Evolutionary conservation across 2,329 filamentous ascomycete species (phyloP).

Genomic region (Dichotomopilus funicola): DNA sequence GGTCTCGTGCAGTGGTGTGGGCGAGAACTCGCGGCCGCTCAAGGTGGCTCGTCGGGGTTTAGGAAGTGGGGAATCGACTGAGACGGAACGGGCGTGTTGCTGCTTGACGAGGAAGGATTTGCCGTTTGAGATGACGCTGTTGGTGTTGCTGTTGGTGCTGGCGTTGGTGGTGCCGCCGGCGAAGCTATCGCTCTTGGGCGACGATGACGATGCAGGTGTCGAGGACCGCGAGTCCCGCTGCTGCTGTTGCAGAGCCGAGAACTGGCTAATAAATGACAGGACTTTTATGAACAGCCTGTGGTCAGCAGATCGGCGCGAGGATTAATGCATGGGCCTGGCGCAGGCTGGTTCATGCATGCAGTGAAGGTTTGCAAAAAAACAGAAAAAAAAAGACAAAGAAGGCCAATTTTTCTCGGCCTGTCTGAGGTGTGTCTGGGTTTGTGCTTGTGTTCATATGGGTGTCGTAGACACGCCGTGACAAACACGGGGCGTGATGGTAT

Average conservation of each 20-base stretch:
- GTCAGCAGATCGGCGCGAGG: conserved; percentile 29
- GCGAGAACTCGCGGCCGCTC: conserved; percentile 9
- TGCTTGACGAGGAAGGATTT: conserved; percentile 20
- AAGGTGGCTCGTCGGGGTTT: conserved; percentile 14
- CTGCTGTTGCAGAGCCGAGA: conserved; percentile 43
- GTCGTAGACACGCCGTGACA: neutral
- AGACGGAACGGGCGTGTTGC: conserved; percentile 28
- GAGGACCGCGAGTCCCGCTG: conserved; percentile 37
- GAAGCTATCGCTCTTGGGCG: conserved; percentile 33
- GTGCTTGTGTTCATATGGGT: too few species aligned
- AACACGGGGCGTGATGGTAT: neutral
- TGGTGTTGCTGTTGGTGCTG: too few species aligned
- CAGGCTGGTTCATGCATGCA: neutral
- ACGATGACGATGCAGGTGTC: conserved; percentile 34
- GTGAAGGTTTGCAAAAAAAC: neutral
- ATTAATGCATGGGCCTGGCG: conserved; percentile 13
- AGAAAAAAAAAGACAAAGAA: too few species aligned
- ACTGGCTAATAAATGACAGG: conserved; percentile 80
- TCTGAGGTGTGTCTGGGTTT: too few species aligned
- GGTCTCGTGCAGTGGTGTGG: conserved; percentile 22
- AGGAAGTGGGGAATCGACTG: conserved; percentile 13
- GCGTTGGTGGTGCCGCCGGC: too few species aligned
- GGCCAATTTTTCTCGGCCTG: too few species aligned
- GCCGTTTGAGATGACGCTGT: too few species aligned
- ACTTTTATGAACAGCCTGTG: conserved; percentile 44